These are phyloP conservation scores for Cinnamomum micranthum DNA, from an alignment of 164 flowering plant genomes.

Conservation along the genomic window DNA sequence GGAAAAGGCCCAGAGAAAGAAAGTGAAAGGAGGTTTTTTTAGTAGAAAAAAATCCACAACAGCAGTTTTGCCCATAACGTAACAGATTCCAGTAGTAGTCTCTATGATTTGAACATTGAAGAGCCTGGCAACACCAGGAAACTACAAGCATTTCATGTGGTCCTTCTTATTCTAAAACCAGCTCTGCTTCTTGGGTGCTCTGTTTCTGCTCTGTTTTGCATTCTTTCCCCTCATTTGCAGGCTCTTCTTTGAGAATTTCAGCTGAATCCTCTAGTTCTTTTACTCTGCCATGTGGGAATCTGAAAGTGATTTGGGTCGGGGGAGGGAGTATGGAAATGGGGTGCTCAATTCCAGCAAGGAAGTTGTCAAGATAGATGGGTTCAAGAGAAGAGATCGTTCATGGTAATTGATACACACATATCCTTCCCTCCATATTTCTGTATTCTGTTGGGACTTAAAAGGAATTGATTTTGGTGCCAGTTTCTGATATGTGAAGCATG, in stretches of 20 bases:
- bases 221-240: constrained; percentile 2
- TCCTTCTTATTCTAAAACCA: constrained; percentile 12
- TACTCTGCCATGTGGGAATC: constrained; percentile 75
- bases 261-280: constrained; percentile 13
- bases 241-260: constrained; percentile 6
- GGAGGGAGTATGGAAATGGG: constrained; percentile 64
- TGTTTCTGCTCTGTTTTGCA: background rate
- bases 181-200: constrained; percentile 11
- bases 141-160: constrained; percentile 62
- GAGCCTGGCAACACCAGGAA: constrained; percentile 43
- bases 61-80: constrained; percentile 42
- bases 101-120: constrained; percentile 10
- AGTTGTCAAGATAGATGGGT: constrained; percentile 72
- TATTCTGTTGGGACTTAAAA: background rate
- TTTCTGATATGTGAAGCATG: background rate
- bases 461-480: background rate
- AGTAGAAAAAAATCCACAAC: constrained; percentile 8
- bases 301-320: constrained; percentile 53
- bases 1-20: background rate
- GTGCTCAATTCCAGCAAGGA: constrained; percentile 53
- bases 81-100: constrained; percentile 54
- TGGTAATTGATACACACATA: constrained; percentile 39
- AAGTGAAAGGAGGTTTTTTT: background rate
- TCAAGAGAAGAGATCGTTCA: constrained; percentile 74
- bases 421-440: no score